Evolutionary conservation across 2,329 filamentous ascomycete species (phyloP), one percentile per base, ranked within the genome.

Genomic region (Beauveria sp.): DNA sequence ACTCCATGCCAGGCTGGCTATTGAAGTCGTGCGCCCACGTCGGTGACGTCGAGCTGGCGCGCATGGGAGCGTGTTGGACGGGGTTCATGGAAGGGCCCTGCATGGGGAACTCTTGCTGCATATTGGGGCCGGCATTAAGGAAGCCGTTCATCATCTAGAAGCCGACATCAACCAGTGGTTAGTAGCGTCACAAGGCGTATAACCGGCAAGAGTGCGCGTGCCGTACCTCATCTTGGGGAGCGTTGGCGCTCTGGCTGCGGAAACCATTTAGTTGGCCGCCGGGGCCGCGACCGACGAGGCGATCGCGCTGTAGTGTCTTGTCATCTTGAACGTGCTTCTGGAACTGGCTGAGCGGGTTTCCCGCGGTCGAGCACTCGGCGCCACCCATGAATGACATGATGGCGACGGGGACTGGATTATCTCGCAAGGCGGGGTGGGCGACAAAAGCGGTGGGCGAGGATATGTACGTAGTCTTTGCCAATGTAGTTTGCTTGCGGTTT

Each of bases 261-360:
- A 96, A 92, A 69, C 89, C 85, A 71, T 90, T 88, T 69, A 90
- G 82, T 69, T 88, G 79, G 8, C 84, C 87, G 48, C 83, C 85
- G 0, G 90, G 88, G 0, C 86, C 87, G 66, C 88, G 81, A 64
- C 90, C 91, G 63, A 90, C 87, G 64, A 97, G 80, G 63, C 94
- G 86, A 75, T 99, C 94, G 70, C 92, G 84, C 77, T 97, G 94
- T 62, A 97, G 80, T 62, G 90, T 94, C 77, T 92, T 96, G 79
- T 99, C 94, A 82, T 96, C 91, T 72, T 96, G 90, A 61, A 94
- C 91, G 75, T 97, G 92, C 77, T 99, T 99, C 66, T 92, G 91
- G 75, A 99, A 96, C 80, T 97, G 94, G 72, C 91, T 93, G 70
- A 99, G 86, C 62, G 96, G 94, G 76, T 99, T 99, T 71, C 89